phyloP scores from a whole-genome alignment of 108 stramenopile species.

The Aurantiochytrium sp. region DNA sequence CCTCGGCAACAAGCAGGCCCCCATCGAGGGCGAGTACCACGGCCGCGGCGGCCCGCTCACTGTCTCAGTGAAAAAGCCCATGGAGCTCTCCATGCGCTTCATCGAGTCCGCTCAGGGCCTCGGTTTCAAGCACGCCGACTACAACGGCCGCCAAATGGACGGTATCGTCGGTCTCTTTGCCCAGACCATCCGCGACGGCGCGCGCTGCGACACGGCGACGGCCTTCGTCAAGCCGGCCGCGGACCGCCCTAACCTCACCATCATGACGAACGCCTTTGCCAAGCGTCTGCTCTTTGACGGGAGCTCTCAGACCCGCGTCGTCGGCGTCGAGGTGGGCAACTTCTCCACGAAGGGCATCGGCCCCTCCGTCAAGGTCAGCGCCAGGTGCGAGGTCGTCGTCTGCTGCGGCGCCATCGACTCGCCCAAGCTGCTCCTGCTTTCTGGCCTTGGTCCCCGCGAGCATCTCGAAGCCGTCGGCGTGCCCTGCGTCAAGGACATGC shows the following conservation, averaged over 20 bases:
- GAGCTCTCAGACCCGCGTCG: neutral
- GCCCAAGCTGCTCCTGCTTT: neutral
- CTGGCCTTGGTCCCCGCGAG: neutral
- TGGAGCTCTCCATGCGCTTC: neutral
- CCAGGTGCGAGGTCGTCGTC: neutral
- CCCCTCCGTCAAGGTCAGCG: neutral
- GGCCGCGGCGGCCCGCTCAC: neutral
- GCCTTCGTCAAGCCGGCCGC: neutral
- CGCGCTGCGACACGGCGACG: neutral
- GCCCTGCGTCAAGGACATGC: neutral
- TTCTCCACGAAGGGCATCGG: neutral
- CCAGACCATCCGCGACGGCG: neutral
- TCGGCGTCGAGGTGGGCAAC: neutral
- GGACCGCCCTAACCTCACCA: neutral
- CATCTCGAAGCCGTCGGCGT: neutral
- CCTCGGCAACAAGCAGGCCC: neutral
- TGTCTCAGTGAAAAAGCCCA: neutral
- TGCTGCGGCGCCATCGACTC: neutral
- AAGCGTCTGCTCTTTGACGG: neutral
- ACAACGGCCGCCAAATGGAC: neutral
- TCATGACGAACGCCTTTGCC: neutral
- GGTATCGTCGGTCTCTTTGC: neutral
- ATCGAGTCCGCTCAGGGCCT: neutral
- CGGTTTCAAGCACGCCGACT: neutral
- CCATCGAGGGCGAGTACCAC: neutral